Evolutionary conservation across 2,329 filamentous ascomycete genomes (phyloP).

Genomic region (Orbilia brochopaga): DNA sequence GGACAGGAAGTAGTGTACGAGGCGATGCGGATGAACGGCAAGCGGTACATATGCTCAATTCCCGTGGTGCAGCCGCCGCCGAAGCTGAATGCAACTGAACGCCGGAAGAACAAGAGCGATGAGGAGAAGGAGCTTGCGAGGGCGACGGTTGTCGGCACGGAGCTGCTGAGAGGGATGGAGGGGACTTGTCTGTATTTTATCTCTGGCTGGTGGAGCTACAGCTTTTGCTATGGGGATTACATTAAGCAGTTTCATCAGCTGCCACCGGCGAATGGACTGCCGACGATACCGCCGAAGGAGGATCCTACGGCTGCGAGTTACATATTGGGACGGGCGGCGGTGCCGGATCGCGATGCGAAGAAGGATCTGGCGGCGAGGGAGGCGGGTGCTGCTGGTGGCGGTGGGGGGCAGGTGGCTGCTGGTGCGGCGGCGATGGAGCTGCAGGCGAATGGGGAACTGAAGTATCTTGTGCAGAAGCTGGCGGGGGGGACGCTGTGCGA

Average conservation of each 20-base stretch:
- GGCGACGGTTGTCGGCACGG: constrained; percentile 78
- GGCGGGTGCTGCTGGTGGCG: background rate
- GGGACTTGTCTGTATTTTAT: constrained; percentile 71
- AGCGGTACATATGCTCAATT: constrained; percentile 82
- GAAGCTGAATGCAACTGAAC: constrained; percentile 70
- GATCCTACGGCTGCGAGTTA: constrained; percentile 79
- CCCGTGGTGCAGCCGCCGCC: constrained; percentile 69
- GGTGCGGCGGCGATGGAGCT: constrained; percentile 65
- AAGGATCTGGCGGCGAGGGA: constrained; percentile 56
- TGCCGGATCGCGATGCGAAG: constrained; percentile 53
- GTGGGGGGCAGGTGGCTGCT: background rate
- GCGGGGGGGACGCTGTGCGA: constrained; percentile 83
- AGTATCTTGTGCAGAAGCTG: constrained; percentile 83
- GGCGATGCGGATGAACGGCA: constrained; percentile 72
- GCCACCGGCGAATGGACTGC: constrained; percentile 71
- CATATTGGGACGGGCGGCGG: constrained; percentile 70
- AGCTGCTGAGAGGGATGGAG: constrained; percentile 77
- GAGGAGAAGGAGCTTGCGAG: constrained; percentile 79
- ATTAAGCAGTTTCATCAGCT: constrained; percentile 90
- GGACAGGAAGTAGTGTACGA: constrained; percentile 65
- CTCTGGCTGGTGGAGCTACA: constrained; percentile 94
- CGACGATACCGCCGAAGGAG: constrained; percentile 68
- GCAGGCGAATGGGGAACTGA: constrained; percentile 80
- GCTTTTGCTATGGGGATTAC: constrained; percentile 86
- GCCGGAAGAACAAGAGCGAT: constrained; percentile 71